Evolutionary conservation across 2,329 filamentous ascomycete genomes (phyloP), one percentile per base, ranked within the genome.

Genomic region (Aspergillus fumigatiaffinis): DNA sequence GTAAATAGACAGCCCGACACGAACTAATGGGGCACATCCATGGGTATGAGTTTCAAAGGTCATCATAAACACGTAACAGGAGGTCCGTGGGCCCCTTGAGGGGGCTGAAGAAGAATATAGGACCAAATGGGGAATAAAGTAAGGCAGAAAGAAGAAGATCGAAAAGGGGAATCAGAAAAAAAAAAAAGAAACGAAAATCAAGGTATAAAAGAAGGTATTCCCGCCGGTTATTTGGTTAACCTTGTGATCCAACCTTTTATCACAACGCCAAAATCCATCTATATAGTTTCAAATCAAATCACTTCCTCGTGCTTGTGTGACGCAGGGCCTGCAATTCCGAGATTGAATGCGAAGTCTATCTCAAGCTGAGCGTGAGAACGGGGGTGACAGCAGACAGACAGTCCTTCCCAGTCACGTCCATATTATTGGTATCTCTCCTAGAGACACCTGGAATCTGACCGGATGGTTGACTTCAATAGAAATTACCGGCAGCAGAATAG

Each of bases 401-500:
- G 49, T 52, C 60, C 60, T 50, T 61, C 63, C 70, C 71, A 72
- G 55, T 73, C 70, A n/a, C 62, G 51, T 66, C 66, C 42, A 58
- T 50, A 42, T 68, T 72, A 46, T 60, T 63, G 47, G 64, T 46
- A 38, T 71, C 67, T 7, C 67, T 66, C 38, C 65, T 58, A 54
- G 69, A 71, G 9, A 71, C 55, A 17, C 64, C 66, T 20, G 74
- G 51, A 60, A 72, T 71, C 52, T 68, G 69, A 21, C 60, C 44
- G 63, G 60, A 47, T 62, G 64, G 46, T 63, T 64, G 55, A 66
- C 63, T 29, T 29, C 62, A 62, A 47, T 72, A 76, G 46, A 74
- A 64, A 48, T 62, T 63, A n/a, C 68, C 68, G 41, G 70, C 67
- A 5, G 67, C 67, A 21, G 59, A 63, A 64, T 73, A 76, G 9